Evolutionary conservation across 148 eudicot genomes (phyloP).

Genomic region (Cornus kousa): DNA sequence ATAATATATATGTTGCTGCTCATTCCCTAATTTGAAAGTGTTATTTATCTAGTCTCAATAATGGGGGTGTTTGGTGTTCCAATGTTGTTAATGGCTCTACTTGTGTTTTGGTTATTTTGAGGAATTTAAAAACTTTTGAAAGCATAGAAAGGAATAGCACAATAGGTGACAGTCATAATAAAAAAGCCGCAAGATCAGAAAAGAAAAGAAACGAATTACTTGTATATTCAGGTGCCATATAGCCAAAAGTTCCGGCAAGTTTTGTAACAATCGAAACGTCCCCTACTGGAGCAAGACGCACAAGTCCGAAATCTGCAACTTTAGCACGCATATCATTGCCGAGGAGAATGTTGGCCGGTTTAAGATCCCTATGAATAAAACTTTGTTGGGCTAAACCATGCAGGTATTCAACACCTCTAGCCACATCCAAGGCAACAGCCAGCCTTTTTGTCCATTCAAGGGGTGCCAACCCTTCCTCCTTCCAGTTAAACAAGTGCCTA

Average conservation of each 20-base stretch:
- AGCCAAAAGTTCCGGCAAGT: constrained; percentile 82
- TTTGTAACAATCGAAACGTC: constrained; percentile 62
- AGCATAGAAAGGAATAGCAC: neutral
- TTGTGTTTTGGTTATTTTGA: neutral
- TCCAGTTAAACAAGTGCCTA: constrained; percentile 55
- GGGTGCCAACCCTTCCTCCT: constrained; percentile 52
- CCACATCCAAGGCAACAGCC: constrained; percentile 70
- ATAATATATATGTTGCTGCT: neutral
- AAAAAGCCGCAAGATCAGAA: neutral
- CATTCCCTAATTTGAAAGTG: neutral
- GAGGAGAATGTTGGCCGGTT: constrained; percentile 73
- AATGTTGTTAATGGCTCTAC: neutral
- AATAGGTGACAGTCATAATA: neutral
- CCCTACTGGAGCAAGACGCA: constrained; percentile 75
- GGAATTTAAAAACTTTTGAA: neutral
- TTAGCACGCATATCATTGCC: constrained; percentile 79
- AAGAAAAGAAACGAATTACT: constrained; percentile 28
- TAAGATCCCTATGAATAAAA: constrained; percentile 80
- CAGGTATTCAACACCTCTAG: constrained; percentile 77
- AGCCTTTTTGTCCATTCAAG: constrained; percentile 76
- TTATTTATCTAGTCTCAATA: neutral
- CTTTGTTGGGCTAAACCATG: constrained; percentile 81
- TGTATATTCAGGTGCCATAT: constrained; percentile 86
- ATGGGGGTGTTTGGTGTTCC: neutral
- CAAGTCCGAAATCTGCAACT: constrained; percentile 88